Conservation (phyloP, 331 rosid species). For the Cydonia oblonga region DNA sequence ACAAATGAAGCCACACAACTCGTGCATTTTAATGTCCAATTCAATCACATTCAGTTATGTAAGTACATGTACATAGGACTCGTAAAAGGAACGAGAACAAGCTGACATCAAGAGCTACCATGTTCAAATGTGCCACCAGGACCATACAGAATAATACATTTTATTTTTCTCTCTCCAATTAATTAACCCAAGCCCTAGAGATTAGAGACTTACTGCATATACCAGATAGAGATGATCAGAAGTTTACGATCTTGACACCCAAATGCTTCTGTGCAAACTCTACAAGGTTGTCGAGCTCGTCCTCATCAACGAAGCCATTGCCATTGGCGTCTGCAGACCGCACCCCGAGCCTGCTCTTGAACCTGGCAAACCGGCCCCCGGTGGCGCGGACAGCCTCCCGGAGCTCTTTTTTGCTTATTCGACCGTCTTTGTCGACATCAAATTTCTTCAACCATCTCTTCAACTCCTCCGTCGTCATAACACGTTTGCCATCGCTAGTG, state of each 20-base stretch:
- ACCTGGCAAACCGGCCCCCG: neutral
- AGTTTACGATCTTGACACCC: neutral
- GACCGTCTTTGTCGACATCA: conserved; percentile 12
- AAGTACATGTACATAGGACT: neutral
- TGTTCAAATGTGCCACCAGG: neutral
- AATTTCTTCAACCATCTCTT: conserved; percentile 8
- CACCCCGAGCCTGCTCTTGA: neutral
- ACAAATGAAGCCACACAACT: too few relatives aligned
- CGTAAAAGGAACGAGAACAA: neutral
- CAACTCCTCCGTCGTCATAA: conserved; percentile 12
- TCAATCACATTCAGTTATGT: too few relatives aligned
- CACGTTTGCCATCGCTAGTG: neutral
- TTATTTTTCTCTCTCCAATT: neutral
- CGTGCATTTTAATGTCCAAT: too few relatives aligned
- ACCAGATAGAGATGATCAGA: neutral
- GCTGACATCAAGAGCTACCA: neutral
- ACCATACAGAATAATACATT: neutral
- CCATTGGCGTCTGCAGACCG: neutral
- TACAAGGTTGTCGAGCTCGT: conserved; percentile 14
- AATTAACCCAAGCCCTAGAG: neutral
- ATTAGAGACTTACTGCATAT: neutral
- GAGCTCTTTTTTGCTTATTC: conserved; percentile 7
- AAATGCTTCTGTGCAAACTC: conserved; percentile 11
- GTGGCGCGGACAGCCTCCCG: neutral
- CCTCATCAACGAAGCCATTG: conserved; percentile 10